Evolutionary conservation across 805 yeast species (phyloP).

Genomic region (Candida manassasensis): DNA sequence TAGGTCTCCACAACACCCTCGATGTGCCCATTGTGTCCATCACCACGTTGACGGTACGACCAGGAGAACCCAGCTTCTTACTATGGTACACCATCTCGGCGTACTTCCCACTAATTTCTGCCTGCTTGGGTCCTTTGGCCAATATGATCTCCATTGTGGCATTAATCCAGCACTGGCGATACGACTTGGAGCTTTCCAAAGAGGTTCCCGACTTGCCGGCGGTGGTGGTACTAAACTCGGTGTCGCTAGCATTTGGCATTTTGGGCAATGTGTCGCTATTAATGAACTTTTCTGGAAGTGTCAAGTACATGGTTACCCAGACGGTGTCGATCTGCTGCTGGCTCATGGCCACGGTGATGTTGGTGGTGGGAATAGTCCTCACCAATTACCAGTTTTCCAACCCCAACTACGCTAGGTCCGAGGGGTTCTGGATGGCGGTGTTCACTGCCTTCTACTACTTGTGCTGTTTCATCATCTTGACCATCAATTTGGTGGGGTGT

Average conservation of each 20-base stretch:
- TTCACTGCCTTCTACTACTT: slow-evolving; percentile 62
- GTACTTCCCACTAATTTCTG: slow-evolving; percentile 70
- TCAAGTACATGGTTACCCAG: slow-evolving; percentile 61
- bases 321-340: slow-evolving; percentile 59
- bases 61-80: slow-evolving; percentile 34
- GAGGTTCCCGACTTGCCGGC: slow-evolving; percentile 33
- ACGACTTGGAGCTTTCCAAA: slow-evolving; percentile 17
- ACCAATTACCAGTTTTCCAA: slow-evolving; percentile 21
- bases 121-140: slow-evolving; percentile 75
- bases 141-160: slow-evolving; percentile 72
- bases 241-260: slow-evolving; percentile 62
- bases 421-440: slow-evolving; percentile 78
- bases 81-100: slow-evolving; percentile 65
- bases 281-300: slow-evolving; percentile 58
- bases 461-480: slow-evolving; percentile 47
- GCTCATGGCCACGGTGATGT: slow-evolving; percentile 51
- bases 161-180: slow-evolving; percentile 64
- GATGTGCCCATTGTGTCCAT: slow-evolving; percentile 30
- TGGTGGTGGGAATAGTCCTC: slow-evolving; percentile 45
- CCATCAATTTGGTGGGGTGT: slow-evolving; percentile 62
- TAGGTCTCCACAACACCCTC: slow-evolving; percentile 26
- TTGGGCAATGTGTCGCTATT: slow-evolving; percentile 65
- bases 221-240: slow-evolving; percentile 52
- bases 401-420: slow-evolving; percentile 28
- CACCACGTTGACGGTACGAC: slow-evolving; percentile 26